These are phyloP conservation scores for Fraxinus paxiana DNA, from an alignment of 305 asterid genomes.

Conservation along the genomic window DNA sequence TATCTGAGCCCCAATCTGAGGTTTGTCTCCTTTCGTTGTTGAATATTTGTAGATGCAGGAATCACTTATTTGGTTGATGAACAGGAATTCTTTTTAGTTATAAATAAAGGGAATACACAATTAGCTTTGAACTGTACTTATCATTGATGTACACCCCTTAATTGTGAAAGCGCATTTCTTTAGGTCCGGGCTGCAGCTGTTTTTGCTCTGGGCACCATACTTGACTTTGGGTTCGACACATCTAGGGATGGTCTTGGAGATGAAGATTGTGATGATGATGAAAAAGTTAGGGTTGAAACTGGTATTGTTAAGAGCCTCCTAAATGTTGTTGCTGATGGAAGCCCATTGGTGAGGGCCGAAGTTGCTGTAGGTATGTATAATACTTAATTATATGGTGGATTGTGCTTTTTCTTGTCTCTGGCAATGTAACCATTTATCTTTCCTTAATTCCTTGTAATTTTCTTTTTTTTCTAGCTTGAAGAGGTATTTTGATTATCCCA, in stretches of 20 bases:
- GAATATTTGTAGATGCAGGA: not conserved
- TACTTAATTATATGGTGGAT: not conserved
- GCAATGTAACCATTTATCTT: not conserved
- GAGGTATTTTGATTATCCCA: not conserved
- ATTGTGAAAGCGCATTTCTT: conserved; percentile 23
- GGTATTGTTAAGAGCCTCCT: conserved; percentile 66
- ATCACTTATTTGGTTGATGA: not conserved
- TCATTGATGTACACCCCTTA: conserved; percentile 5
- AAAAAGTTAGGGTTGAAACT: conserved; percentile 75
- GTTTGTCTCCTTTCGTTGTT: conserved; percentile 34
- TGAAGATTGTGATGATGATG: conserved; percentile 86
- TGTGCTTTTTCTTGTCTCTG: not conserved
- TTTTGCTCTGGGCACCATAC: conserved; percentile 83
- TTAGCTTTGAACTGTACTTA: not conserved
- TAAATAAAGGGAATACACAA: not conserved
- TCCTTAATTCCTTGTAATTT: conserved; percentile 6
- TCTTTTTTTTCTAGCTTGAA: not conserved
- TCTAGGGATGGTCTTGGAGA: conserved; percentile 79
- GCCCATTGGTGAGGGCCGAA: conserved; percentile 96
- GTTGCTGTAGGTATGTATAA: conserved; percentile 79
- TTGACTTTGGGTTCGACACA: conserved; percentile 75
- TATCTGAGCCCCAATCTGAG: conserved; percentile 63
- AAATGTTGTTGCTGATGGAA: conserved; percentile 87
- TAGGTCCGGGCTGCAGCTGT: conserved; percentile 97
- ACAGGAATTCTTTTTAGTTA: not conserved